Conservation (phyloP, 495 filamentous ascomycete genomes). For the Talaromyces stipitatus region DNA sequence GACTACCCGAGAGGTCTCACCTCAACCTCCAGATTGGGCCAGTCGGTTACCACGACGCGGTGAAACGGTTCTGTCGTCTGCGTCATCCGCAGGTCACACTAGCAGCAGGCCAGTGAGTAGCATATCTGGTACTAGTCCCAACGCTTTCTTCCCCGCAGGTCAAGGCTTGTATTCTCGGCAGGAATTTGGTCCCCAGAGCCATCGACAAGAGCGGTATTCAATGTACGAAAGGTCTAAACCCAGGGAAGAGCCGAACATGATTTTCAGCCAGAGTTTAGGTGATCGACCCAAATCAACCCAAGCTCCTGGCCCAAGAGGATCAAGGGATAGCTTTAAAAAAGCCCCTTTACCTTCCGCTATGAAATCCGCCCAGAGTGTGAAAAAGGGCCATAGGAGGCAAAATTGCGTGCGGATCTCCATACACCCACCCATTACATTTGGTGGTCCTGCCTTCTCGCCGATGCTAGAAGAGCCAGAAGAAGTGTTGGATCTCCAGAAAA, state of each 20-base stretch:
- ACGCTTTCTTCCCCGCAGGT: neutral
- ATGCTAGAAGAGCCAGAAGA: slow-evolving; percentile 33
- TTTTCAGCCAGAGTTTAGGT: slow-evolving; percentile 1
- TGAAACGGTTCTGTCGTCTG: slow-evolving; percentile 21
- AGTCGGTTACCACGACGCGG: slow-evolving; percentile 25
- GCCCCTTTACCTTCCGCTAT: slow-evolving; percentile 28
- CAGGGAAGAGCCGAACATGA: slow-evolving; percentile 8
- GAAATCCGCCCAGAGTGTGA: slow-evolving; percentile 26
- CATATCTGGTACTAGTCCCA: neutral
- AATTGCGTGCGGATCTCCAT: slow-evolving; percentile 45
- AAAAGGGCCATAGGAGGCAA: slow-evolving; percentile 39
- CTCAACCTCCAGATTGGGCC: slow-evolving; percentile 13
- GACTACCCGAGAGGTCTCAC: slow-evolving; percentile 24
- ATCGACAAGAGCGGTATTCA: slow-evolving; percentile 15
- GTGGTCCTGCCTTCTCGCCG: slow-evolving; percentile 26
- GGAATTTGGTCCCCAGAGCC: slow-evolving; percentile 5
- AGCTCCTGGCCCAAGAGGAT: neutral
- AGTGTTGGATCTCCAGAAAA: slow-evolving; percentile 21
- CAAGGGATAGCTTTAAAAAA: slow-evolving; percentile 6
- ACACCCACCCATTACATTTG: slow-evolving; percentile 32
- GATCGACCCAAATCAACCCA: slow-evolving; percentile 2
- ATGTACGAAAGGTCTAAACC: slow-evolving; percentile 16
- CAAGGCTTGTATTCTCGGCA: slow-evolving; percentile 6
- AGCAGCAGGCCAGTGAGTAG: slow-evolving; percentile 2
- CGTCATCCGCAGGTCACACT: neutral